Evolutionary conservation across 2,329 filamentous ascomycete species (phyloP).

Genomic region (Alternaria infectoria): DNA sequence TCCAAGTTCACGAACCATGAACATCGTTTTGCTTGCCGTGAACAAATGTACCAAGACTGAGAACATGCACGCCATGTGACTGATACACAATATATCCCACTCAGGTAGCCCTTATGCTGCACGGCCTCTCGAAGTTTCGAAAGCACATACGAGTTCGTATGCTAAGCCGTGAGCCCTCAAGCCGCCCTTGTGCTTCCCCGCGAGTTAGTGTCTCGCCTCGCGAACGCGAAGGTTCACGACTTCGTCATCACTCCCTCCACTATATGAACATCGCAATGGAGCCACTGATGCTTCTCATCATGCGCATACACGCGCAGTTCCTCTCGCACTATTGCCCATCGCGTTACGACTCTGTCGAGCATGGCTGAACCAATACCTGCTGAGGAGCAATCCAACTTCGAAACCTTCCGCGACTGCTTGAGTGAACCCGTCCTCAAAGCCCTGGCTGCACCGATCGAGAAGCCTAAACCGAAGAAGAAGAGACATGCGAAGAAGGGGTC

Average conservation of each 20-base stretch:
- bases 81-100: neutral
- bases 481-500: conserved; percentile 39
- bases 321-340: neutral
- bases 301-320: neutral
- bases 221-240: conserved; percentile 23
- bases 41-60: neutral
- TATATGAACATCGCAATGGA: conserved; percentile 24
- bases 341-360: neutral
- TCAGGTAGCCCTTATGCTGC: neutral
- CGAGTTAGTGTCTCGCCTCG: conserved; percentile 22
- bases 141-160: conserved; percentile 12
- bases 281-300: conserved; percentile 4
- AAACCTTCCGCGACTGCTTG: conserved; percentile 75
- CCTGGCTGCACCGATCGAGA: conserved; percentile 55
- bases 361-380: conserved; percentile 43
- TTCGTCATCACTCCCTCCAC: conserved; percentile 25
- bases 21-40: neutral
- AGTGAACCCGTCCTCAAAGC: conserved; percentile 72
- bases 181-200: conserved; percentile 18
- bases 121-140: conserved; percentile 6
- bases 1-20: neutral
- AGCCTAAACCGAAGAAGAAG: conserved; percentile 54
- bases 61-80: neutral
- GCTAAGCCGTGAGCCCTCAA: conserved; percentile 8
- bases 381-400: conserved; percentile 62